A percentile compares a stretch with the other conserved stretches of the same genome.
Conservation (phyloP, 345 rosid genomes). For the Cardamine chenopodiifolia region DNA sequence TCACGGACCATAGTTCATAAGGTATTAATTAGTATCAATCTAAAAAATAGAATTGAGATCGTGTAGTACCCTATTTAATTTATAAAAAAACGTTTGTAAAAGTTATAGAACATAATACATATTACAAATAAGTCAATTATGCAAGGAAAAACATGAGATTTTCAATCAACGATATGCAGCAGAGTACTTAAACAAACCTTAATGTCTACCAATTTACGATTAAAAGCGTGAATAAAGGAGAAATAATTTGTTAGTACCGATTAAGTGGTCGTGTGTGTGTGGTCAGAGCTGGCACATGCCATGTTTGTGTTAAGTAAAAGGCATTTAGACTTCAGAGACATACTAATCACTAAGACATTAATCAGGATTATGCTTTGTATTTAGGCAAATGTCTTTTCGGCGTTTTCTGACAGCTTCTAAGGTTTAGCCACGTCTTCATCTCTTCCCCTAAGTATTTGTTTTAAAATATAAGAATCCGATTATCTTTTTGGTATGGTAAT, state of each 20-base stretch:
- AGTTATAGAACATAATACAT: neutral
- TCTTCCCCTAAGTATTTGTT: neutral
- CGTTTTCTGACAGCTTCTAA: slow-evolving; percentile 26
- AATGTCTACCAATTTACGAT: neutral
- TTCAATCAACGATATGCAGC: slow-evolving; percentile 10
- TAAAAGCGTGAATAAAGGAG: slow-evolving; percentile 4
- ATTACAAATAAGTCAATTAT: neutral
- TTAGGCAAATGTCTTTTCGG: slow-evolving; percentile 35
- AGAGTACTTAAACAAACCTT: neutral
- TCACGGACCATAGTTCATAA: slow-evolving; percentile 38
- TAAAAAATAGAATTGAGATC: neutral
- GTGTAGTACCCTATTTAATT: neutral
- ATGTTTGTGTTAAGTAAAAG: slow-evolving; percentile 27
- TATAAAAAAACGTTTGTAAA: neutral
- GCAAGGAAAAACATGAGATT: neutral
- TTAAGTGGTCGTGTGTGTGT: slow-evolving; percentile 35
- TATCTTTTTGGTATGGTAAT: neutral
- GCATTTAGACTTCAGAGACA: slow-evolving; percentile 15
- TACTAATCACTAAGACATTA: slow-evolving; percentile 24
- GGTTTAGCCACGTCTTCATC: slow-evolving; percentile 37
- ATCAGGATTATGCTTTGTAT: slow-evolving; percentile 40
- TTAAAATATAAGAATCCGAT: neutral
- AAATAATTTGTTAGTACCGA: slow-evolving; percentile 9
- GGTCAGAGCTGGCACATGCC: slow-evolving; percentile 40
- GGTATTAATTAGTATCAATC: neutral